These are phyloP conservation scores for Gossypium australe DNA, from an alignment of 345 rosid species.

Conservation along the genomic window DNA sequence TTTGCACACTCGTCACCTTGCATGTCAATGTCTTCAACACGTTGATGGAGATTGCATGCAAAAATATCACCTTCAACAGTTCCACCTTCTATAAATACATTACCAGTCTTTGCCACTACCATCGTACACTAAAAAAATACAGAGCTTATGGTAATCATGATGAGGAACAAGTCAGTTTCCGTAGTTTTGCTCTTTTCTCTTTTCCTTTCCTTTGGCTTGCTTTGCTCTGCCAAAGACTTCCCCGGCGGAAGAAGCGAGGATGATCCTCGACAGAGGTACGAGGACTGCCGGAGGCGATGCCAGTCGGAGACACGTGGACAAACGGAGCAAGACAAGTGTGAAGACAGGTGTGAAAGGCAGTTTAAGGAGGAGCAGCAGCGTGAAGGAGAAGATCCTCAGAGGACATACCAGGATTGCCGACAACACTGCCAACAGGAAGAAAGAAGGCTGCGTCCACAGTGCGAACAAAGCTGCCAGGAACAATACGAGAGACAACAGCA, in stretches of 20 bases:
- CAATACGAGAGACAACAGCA: not conserved
- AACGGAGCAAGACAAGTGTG: not conserved
- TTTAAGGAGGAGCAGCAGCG: not conserved
- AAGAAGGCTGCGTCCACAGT: not conserved
- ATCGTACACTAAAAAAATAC: not conserved
- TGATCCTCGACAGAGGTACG: not conserved
- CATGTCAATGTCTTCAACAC: conserved; percentile 11
- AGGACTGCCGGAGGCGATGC: conserved; percentile 8
- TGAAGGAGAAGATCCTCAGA: not conserved
- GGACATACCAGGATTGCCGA: not conserved
- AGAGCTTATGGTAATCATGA: not conserved
- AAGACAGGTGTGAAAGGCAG: not conserved
- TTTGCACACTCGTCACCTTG: conserved; percentile 10
- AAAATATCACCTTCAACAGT: not conserved
- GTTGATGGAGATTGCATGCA: not conserved
- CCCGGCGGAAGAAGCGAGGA: not conserved
- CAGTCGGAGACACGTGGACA: not conserved
- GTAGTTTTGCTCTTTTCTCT: not conserved
- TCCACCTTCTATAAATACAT: not conserved
- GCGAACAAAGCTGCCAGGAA: not conserved
- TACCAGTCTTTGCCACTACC: not conserved
- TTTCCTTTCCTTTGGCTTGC: not conserved
- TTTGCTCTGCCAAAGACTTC: not conserved
- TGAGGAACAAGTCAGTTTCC: not conserved
- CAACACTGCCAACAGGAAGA: not conserved